Evolutionary conservation across 75 land plant genomes (phyloP).

Genomic region (Picea sitchensis): DNA sequence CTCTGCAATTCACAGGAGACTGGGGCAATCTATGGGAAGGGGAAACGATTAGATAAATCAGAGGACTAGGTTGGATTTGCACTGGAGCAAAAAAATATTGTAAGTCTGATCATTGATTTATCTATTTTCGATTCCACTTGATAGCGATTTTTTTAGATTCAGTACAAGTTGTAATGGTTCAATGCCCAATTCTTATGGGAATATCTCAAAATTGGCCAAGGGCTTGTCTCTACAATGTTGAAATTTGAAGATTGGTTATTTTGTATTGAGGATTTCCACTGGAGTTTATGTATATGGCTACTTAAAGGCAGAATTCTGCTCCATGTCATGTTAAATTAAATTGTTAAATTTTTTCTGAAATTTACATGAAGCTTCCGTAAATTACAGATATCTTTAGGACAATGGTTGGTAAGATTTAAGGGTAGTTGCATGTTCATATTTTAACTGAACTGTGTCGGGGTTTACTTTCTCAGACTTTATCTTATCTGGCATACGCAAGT

Average conservation of each 20-base stretch:
- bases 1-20: conserved; percentile 36
- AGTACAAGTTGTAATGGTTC: background rate
- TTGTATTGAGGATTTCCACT: background rate
- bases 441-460: no score
- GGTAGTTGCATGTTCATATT: no score
- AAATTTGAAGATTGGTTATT: background rate
- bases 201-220: background rate
- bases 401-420: no score
- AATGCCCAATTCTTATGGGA: background rate
- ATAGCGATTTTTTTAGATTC: background rate
- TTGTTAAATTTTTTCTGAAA: background rate
- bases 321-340: background rate
- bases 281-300: background rate
- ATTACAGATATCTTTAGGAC: no score
- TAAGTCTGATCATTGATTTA: background rate
- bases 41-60: conserved; percentile 18
- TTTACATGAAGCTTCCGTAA: background rate
- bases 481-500: no score
- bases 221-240: background rate
- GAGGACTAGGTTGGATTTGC: conserved; percentile 10
- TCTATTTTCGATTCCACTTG: background rate
- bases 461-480: no score
- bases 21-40: conserved; percentile 54
- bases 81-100: background rate
- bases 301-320: background rate